Evolutionary conservation across 1,139 yeast species (phyloP).

Genomic region (Pichia sp.): DNA sequence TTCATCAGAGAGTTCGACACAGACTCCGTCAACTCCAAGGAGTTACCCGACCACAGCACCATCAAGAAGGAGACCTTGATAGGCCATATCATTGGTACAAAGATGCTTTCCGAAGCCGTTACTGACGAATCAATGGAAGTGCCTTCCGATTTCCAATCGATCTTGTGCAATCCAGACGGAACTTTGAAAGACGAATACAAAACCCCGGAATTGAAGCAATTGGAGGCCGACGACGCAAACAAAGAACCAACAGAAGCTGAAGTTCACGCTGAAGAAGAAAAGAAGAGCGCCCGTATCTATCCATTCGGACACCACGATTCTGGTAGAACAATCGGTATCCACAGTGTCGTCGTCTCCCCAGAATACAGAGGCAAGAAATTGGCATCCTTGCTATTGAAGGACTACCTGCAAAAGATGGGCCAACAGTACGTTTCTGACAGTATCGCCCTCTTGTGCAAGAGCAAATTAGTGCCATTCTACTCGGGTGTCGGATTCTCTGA

Average conservation of each 20-base stretch:
- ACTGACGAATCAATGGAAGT: slow-evolving; percentile 68
- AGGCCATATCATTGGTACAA: slow-evolving; percentile 86
- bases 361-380: slow-evolving; percentile 78
- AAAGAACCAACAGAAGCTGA: slow-evolving; percentile 31
- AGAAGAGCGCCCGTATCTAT: background rate
- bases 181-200: slow-evolving; percentile 29
- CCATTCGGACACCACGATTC: slow-evolving; percentile 72
- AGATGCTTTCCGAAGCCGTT: slow-evolving; percentile 52
- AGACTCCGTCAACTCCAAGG: slow-evolving; percentile 27
- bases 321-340: slow-evolving; percentile 76
- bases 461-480: slow-evolving; percentile 70
- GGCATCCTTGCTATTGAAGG: slow-evolving; percentile 81
- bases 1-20: slow-evolving; percentile 65
- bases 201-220: slow-evolving; percentile 23
- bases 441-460: slow-evolving; percentile 73
- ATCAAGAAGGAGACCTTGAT: slow-evolving; percentile 63
- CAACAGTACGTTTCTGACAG: slow-evolving; percentile 85
- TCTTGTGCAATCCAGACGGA: slow-evolving; percentile 11
- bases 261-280: slow-evolving; percentile 15
- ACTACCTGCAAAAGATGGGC: slow-evolving; percentile 85
- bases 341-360: slow-evolving; percentile 76
- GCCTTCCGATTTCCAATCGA: slow-evolving; percentile 35
- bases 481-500: slow-evolving; percentile 74
- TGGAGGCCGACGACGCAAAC: slow-evolving; percentile 31
- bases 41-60: slow-evolving; percentile 50